These are phyloP conservation scores for Umbelopsis isabellina DNA, from an alignment of 192 early-diverging fungal genomes.

Conservation along the genomic window DNA sequence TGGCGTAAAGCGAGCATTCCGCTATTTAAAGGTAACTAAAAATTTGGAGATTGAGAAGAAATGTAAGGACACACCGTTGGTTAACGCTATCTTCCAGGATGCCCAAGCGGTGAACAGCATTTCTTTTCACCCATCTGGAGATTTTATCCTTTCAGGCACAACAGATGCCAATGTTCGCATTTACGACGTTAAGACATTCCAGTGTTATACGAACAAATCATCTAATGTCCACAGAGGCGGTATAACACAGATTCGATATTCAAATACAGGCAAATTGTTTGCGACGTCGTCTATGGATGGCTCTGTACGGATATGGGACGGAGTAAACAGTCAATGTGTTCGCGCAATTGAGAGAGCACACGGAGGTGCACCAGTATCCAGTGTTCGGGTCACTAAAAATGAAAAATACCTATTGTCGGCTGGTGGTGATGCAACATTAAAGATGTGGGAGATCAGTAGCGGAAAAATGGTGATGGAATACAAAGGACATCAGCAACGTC, in stretches of 20 bases:
- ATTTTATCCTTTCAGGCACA: slow-evolving; percentile 79
- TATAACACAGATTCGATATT: slow-evolving; percentile 76
- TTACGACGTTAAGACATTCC: slow-evolving; percentile 84
- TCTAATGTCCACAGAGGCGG: slow-evolving; percentile 50
- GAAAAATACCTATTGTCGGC: slow-evolving; percentile 77
- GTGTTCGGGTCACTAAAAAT: slow-evolving; percentile 76
- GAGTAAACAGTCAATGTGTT: slow-evolving; percentile 72
- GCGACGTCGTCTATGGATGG: slow-evolving; percentile 85
- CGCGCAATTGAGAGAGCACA: slow-evolving; percentile 81
- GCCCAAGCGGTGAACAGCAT: slow-evolving; percentile 78
- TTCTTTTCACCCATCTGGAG: slow-evolving; percentile 92
- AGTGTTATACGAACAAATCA: slow-evolving; percentile 73
- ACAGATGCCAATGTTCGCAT: slow-evolving; percentile 82
- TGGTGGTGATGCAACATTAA: slow-evolving; percentile 73
- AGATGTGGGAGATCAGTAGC: slow-evolving; percentile 83
- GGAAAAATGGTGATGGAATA: slow-evolving; percentile 76
- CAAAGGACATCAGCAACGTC: slow-evolving; percentile 61
- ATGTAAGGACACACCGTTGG: no score
- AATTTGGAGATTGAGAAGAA: no score
- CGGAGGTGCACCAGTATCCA: slow-evolving; percentile 70
- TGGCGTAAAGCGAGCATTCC: slow-evolving; percentile 80
- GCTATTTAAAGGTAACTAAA: slow-evolving; percentile 71
- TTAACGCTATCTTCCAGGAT: slow-evolving; percentile 51
- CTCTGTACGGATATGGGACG: slow-evolving; percentile 86
- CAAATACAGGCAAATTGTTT: slow-evolving; percentile 70